phyloP scores from a whole-genome alignment of 352 stramenopile genomes.

The Phytophthora colocasiae region DNA sequence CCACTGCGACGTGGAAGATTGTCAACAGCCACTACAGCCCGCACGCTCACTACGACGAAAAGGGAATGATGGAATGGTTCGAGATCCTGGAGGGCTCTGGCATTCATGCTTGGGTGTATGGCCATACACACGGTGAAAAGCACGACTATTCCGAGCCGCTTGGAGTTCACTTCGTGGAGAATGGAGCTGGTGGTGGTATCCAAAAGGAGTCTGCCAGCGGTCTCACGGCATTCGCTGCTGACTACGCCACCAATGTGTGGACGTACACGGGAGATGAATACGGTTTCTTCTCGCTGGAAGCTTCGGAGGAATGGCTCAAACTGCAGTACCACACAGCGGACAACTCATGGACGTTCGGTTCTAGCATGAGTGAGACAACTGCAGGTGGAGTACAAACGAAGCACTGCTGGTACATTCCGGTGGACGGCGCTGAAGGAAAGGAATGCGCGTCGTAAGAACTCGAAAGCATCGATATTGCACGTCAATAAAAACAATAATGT shows the following conservation, averaged over 20 bases:
- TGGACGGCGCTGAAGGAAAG: constrained; percentile 39
- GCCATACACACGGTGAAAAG: constrained; percentile 40
- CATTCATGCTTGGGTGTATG: constrained; percentile 47
- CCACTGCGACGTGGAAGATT: constrained; percentile 48
- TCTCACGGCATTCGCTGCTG: constrained; percentile 52
- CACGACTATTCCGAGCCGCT: constrained; percentile 41
- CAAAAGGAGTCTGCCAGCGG: constrained; percentile 71
- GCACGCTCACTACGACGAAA: constrained; percentile 45
- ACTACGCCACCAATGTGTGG: constrained; percentile 62
- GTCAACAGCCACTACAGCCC: constrained; percentile 61
- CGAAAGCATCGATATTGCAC: not conserved
- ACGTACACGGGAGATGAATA: constrained; percentile 66
- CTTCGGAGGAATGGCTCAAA: constrained; percentile 63
- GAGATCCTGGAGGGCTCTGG: constrained; percentile 40
- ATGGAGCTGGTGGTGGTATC: constrained; percentile 73
- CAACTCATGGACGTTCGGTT: constrained; percentile 53
- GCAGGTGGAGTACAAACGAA: constrained; percentile 55
- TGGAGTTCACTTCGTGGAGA: constrained; percentile 74
- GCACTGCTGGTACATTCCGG: constrained; percentile 76
- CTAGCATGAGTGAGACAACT: constrained; percentile 42
- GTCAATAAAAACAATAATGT: no score
- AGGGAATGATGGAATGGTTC: constrained; percentile 50
- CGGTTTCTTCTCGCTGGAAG: constrained; percentile 61
- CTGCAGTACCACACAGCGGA: constrained; percentile 71
- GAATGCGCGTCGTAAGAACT: constrained; percentile 16